Evolutionary conservation across 2,329 filamentous ascomycete species (phyloP), one percentile per base, ranked within the genome.

Genomic region (Fusarium foetens): DNA sequence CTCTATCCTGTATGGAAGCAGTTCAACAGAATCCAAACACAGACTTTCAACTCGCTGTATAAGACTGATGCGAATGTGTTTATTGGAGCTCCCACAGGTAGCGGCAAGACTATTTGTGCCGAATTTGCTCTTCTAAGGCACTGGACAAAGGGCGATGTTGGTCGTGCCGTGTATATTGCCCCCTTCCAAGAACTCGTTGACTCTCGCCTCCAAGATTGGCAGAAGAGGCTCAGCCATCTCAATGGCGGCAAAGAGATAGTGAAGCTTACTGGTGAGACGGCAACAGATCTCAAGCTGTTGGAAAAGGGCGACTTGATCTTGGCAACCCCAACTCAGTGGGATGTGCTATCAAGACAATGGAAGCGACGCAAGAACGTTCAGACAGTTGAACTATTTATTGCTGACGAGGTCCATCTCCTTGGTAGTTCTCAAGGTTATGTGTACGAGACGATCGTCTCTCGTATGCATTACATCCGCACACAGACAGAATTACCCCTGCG

Each of bases 1-100:
- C 84, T 99, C 25, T 99, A 98, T 79, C 91, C 93, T 7, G 86
- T 92, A 35, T 97, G 94, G 91, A 88, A 90, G 62, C 90, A 93
- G 70, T 99, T 99, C 86, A 99, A 99, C 85, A 96, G 96, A 80
- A 93, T 99, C 17, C 97, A 99, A 82, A 98, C 96, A 1, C 96
- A 99, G 80, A 94, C 94, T 0, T 99, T 98, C 86, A 97, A 97
- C 79, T 94, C 95, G 3, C 85, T 99, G 1, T 98, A 94, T 80
- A 92, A 93, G 52, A 93, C 93, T 1, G 93, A 98, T 79, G 94
- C 98, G 76, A 98, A 97, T 77, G 94, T 98, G 27, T 94, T 99
- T 71, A 85, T 99, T 71, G 95, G 94, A 49, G 92, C 95, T n/a
- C 92, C 96, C 2, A 95, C 95, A 13, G 95, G 96, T 46, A 97